Evolutionary conservation across 805 yeast genomes (phyloP).

Genomic region (Ogataea polymorpha): DNA sequence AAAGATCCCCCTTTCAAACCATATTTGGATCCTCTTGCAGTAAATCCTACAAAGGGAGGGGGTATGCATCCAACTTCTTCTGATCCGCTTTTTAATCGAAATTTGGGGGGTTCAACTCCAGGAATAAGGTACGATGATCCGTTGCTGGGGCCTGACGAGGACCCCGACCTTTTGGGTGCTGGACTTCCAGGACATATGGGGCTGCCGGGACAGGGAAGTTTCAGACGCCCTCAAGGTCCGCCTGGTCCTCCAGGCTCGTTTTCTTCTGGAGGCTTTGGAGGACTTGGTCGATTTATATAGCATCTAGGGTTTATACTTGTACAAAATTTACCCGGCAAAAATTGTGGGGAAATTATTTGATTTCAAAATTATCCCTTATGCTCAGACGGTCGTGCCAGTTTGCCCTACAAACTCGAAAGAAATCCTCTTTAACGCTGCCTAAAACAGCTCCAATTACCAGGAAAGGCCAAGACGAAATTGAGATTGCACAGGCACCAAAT

Average conservation of each 20-base stretch:
- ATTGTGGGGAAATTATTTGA: slow-evolving; percentile 2
- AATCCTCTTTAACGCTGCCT: slow-evolving; percentile 6
- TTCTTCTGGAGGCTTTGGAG: slow-evolving; percentile 12
- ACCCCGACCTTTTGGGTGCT: slow-evolving; percentile 41
- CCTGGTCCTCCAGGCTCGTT: slow-evolving; percentile 7
- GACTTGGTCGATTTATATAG: slow-evolving; percentile 1
- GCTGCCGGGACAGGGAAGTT: slow-evolving; percentile 13
- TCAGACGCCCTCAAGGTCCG: slow-evolving; percentile 16
- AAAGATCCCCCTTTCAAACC: slow-evolving; percentile 43
- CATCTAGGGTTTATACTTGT: not conserved
- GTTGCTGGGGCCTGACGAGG: slow-evolving; percentile 41
- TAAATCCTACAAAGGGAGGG: slow-evolving; percentile 29
- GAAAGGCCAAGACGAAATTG: slow-evolving; percentile 10
- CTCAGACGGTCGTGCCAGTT: not conserved
- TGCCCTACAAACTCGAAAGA: not conserved
- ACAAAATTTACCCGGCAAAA: slow-evolving; percentile 9
- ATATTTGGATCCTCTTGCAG: slow-evolving; percentile 38
- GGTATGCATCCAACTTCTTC: slow-evolving; percentile 54
- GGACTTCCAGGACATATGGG: slow-evolving; percentile 45
- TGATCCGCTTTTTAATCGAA: slow-evolving; percentile 47
- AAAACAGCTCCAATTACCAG: slow-evolving; percentile 14
- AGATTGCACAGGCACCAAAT: slow-evolving; percentile 67
- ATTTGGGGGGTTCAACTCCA: slow-evolving; percentile 34
- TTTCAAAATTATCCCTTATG: not conserved
- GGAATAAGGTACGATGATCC: slow-evolving; percentile 57